Evolutionary conservation across 192 early-diverging fungal genomes (phyloP).

Genomic region (Pilobolus umbonatus): DNA sequence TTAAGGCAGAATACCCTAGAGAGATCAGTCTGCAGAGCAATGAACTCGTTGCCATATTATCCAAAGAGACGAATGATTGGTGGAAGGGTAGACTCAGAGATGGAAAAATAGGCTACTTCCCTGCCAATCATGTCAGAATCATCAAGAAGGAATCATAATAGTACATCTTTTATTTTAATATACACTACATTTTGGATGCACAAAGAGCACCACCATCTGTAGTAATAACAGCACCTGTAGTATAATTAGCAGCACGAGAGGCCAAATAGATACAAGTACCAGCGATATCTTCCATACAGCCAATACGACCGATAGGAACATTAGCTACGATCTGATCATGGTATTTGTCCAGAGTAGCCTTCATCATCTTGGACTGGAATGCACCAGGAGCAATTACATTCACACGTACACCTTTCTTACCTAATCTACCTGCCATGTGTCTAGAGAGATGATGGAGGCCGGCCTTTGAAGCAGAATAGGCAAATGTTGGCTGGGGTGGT

Average conservation of each 20-base stretch:
- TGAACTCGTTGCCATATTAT: neutral
- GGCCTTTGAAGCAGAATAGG: slow-evolving; percentile 77
- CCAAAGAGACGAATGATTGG: slow-evolving; percentile 50
- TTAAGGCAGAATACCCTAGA: neutral
- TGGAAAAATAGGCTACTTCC: slow-evolving; percentile 86
- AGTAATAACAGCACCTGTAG: slow-evolving; percentile 76
- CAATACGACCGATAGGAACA: slow-evolving; percentile 75
- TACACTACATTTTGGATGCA: too few species aligned
- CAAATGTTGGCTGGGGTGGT: slow-evolving; percentile 51
- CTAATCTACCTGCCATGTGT: slow-evolving; percentile 61
- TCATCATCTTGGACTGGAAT: slow-evolving; percentile 79
- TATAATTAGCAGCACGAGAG: slow-evolving; percentile 67
- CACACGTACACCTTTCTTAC: slow-evolving; percentile 50
- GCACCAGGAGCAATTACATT: slow-evolving; percentile 71
- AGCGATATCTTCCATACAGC: slow-evolving; percentile 80
- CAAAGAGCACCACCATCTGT: slow-evolving; percentile 74
- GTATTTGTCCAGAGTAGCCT: slow-evolving; percentile 48
- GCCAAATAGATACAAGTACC: slow-evolving; percentile 76
- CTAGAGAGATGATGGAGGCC: slow-evolving; percentile 71
- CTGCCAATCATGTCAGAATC: slow-evolving; percentile 82
- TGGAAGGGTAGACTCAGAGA: slow-evolving; percentile 84
- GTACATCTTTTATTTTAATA: too few species aligned
- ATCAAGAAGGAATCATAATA: slow-evolving; percentile 65
- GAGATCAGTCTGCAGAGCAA: neutral
- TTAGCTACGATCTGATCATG: slow-evolving; percentile 46